Evolutionary conservation across 2,329 filamentous ascomycete genomes (phyloP).

Genomic region (Aspergillus flavus): DNA sequence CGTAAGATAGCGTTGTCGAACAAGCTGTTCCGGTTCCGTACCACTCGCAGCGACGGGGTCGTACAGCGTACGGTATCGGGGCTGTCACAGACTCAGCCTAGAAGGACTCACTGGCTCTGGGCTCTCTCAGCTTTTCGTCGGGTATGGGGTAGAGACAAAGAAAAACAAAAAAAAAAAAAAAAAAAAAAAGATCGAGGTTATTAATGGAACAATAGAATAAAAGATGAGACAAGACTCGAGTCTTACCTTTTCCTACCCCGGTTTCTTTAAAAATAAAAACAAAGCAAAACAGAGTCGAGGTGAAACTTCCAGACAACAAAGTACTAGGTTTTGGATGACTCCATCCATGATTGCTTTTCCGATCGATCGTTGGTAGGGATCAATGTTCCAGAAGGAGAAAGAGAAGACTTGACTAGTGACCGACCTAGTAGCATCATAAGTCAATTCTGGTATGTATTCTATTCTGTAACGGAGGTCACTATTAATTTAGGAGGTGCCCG

Average conservation of each 20-base stretch:
- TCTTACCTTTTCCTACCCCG: not conserved
- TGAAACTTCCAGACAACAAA: conserved; percentile 2
- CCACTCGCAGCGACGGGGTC: conserved; percentile 1
- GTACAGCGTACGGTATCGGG: conserved; percentile 2
- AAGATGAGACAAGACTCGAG: not conserved
- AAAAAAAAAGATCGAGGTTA: conserved; percentile 4
- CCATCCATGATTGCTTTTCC: conserved; percentile 1
- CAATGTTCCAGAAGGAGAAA: conserved; percentile 15
- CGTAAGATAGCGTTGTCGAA: conserved; percentile 10
- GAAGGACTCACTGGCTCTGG: not conserved
- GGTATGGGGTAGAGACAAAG: conserved; percentile 4
- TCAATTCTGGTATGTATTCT: not conserved
- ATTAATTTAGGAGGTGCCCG: not conserved
- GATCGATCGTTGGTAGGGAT: conserved; percentile 13
- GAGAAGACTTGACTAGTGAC: not conserved
- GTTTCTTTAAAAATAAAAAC: not conserved
- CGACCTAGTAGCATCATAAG: not conserved
- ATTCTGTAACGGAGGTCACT: not conserved
- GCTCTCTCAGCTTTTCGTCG: not conserved
- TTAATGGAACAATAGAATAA: conserved; percentile 9
- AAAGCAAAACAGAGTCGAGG: not conserved
- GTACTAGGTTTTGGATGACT: conserved; percentile 5
- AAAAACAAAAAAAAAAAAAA: not conserved
- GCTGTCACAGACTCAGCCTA: not conserved
- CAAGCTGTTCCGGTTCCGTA: conserved; percentile 6